A percentile compares a stretch with the other conserved stretches of the same genome.
Evolutionary conservation across 2,329 filamentous ascomycete genomes (phyloP).

Genomic region (Penicillium sumatraense): DNA sequence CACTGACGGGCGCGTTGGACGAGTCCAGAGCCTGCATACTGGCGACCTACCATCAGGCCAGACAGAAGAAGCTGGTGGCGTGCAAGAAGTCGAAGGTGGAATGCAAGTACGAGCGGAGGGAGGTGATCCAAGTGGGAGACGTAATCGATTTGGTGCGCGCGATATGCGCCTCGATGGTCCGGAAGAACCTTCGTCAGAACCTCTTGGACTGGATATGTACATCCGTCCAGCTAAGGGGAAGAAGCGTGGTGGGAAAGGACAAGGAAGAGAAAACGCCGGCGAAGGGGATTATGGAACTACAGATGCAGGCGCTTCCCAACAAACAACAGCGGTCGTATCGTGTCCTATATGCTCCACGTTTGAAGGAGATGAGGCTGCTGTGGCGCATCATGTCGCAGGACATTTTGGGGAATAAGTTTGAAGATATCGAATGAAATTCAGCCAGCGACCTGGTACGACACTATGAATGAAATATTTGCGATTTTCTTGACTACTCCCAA

Average conservation of each 20-base stretch:
- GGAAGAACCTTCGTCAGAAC: slow-evolving; percentile 12
- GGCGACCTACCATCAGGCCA: not conserved
- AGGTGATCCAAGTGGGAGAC: slow-evolving; percentile 4
- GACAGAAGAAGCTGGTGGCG: not conserved
- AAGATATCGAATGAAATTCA: too few species aligned
- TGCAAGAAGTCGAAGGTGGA: not conserved
- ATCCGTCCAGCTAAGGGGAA: slow-evolving; percentile 13
- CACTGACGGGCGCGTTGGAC: slow-evolving; percentile 70
- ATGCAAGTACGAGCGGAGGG: slow-evolving; percentile 12
- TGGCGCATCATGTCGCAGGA: slow-evolving; percentile 28
- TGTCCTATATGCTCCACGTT: slow-evolving; percentile 28
- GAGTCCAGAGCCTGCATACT: slow-evolving; percentile 61
- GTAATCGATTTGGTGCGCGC: slow-evolving; percentile 4
- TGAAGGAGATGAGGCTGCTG: slow-evolving; percentile 28
- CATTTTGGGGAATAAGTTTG: slow-evolving; percentile 26
- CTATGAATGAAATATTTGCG: too few species aligned
- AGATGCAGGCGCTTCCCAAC: not conserved
- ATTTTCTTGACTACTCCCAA: too few species aligned
- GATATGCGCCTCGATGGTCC: slow-evolving; percentile 11
- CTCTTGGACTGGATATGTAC: slow-evolving; percentile 15
- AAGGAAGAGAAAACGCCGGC: not conserved
- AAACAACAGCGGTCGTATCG: not conserved
- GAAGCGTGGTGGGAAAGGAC: slow-evolving; percentile 8
- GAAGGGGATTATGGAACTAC: not conserved
- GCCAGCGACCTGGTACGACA: too few species aligned